Conservation (phyloP, 176 grass and related monocot genomes). For the Musa troglodytarum region DNA sequence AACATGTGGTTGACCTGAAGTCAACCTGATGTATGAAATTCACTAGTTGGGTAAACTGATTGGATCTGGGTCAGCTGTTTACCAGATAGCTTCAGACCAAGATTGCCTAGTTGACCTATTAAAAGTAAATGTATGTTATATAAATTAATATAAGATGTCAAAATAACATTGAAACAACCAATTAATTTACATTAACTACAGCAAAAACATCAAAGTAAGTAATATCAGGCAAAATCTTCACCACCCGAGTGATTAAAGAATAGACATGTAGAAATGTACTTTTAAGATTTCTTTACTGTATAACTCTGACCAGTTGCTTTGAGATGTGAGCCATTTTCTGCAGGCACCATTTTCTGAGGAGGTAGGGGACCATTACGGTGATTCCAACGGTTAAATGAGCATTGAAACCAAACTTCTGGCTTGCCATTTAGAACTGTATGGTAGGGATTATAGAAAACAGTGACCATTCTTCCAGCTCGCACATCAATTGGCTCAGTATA, state of each 20-base stretch:
- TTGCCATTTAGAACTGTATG: slow-evolving; percentile 85
- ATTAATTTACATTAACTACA: not conserved
- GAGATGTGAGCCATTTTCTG: slow-evolving; percentile 55
- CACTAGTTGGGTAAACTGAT: no score
- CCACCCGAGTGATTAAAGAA: not conserved
- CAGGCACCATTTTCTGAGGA: slow-evolving; percentile 68
- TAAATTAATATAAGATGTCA: no score
- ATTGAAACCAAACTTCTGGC: slow-evolving; percentile 78
- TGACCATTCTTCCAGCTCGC: slow-evolving; percentile 52
- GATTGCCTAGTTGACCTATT: no score
- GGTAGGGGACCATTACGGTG: slow-evolving; percentile 65
- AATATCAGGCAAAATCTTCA: no score
- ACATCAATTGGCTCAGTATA: slow-evolving; percentile 90
- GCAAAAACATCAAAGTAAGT: no score
- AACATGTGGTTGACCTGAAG: no score
- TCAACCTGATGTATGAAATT: no score
- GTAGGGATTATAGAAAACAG: slow-evolving; percentile 80
- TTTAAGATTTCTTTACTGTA: not conserved
- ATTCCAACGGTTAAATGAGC: slow-evolving; percentile 88
- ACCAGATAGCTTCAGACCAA: no score
- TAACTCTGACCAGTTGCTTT: slow-evolving; percentile 50
- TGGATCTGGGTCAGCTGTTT: no score
- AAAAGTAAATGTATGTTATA: no score
- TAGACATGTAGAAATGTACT: not conserved
- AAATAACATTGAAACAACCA: not conserved